A percentile compares a stretch with the other conserved stretches of the same genome.
phyloP scores from a whole-genome alignment of 768 basidiomycete genomes.

The Serendipita sp. region DNA sequence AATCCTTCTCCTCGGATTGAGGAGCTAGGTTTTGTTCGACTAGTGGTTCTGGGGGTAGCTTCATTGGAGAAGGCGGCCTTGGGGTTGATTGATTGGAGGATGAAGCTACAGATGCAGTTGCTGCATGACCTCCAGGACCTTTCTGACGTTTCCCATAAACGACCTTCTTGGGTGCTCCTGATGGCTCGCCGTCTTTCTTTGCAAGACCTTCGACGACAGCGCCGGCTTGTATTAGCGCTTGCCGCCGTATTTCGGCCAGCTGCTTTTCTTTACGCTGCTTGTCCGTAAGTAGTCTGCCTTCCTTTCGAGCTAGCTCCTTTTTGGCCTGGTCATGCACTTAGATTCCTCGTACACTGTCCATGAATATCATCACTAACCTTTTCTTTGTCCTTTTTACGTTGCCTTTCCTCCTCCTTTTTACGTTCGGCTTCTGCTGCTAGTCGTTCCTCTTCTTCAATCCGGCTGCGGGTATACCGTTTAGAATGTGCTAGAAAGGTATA shows the following conservation, averaged over 20 bases:
- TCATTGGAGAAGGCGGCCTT: slow-evolving; percentile 17
- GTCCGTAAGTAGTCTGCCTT: slow-evolving; percentile 88
- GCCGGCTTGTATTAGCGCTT: slow-evolving; percentile 80
- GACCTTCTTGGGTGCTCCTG: slow-evolving; percentile 46
- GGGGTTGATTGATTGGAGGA: slow-evolving; percentile 27
- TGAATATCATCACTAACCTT: slow-evolving; percentile 33
- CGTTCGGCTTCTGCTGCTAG: slow-evolving; percentile 58
- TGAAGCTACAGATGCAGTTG: slow-evolving; percentile 27
- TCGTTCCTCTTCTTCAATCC: slow-evolving; percentile 84
- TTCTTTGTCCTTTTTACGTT: slow-evolving; percentile 33
- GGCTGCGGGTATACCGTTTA: slow-evolving; percentile 17
- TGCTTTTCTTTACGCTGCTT: slow-evolving; percentile 92
- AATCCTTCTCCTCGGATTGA: slow-evolving; percentile 18
- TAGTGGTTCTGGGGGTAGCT: slow-evolving; percentile 21
- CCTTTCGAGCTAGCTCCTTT: slow-evolving; percentile 78
- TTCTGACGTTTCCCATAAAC: slow-evolving; percentile 75
- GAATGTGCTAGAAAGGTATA: neutral
- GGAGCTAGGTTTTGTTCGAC: slow-evolving; percentile 17
- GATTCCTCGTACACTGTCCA: neutral
- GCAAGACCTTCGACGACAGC: slow-evolving; percentile 83
- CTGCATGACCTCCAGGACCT: slow-evolving; percentile 19
- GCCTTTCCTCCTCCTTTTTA: slow-evolving; percentile 68
- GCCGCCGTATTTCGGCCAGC: slow-evolving; percentile 75
- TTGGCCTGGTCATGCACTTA: slow-evolving; percentile 43
- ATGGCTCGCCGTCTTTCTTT: slow-evolving; percentile 29